Base-by-base conservation (phyloP, 1,139 yeast species). In the Sugiyamaella neomexicana region DNA sequence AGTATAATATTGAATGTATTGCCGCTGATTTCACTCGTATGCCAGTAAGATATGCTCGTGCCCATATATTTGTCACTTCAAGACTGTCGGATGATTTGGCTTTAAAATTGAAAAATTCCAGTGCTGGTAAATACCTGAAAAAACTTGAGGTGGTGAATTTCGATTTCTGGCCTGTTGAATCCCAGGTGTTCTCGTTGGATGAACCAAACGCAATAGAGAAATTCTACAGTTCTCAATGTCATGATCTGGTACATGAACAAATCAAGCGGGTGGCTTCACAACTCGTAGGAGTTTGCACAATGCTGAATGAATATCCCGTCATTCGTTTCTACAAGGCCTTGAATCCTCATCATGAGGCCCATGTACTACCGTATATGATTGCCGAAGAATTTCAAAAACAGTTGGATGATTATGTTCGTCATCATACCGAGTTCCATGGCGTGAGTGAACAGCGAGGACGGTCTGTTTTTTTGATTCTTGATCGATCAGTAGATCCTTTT, bases 271-370 rank as follows among this genome's bases (percentile, higher is more conserved):
- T 88, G 0, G 90, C 95, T 1, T 64, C 71, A 47, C 74, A 84
- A 46, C 73, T 93, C 63, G 82, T 89, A 36, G 82, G 85, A 60
- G 65, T 88, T 34, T 86, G 96, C 76, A 81, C 87, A 2, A 68
- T 87, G 8, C 82, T 95, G 1, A 96, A 95, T 12, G 98, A 91
- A 66, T 88, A 86, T 64, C 99, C 99, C 1, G 80, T 86, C 46
- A 81, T 93, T 34, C 77, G 99, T 59, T 89, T 82, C 70, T 83
- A 82, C 67, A 61, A 59, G 39, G 60, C 68, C 2, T 38, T 55
- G 5, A 47, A 52, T 13, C 58, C 60, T 2, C 10, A 23, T 23
- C 46, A 51, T 29, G 56, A 50, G 16, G 89, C 95, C 0, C 76
- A 86, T 4, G 72, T 82, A 34, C 73, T 90, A 20, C 87, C 96